Evolutionary conservation across 495 filamentous ascomycete species (phyloP).

Genomic region (Polyplosphaeria fusca): DNA sequence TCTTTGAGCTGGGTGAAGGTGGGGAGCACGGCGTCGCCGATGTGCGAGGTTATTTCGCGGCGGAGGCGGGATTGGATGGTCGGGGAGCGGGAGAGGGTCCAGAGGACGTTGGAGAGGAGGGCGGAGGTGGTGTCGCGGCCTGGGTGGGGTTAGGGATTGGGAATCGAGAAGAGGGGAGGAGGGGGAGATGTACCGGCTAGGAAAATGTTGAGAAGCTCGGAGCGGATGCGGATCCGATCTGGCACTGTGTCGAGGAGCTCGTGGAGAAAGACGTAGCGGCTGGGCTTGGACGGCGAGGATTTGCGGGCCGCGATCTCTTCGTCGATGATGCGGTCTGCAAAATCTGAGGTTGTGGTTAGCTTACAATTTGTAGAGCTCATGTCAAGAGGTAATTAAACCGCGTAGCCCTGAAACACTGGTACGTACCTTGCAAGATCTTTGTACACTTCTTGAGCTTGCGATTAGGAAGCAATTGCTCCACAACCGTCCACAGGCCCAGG

Average conservation of each 20-base stretch:
- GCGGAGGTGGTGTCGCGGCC: slow-evolving; percentile 40
- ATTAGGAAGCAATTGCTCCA: slow-evolving; percentile 7
- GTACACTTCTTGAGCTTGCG: slow-evolving; percentile 31
- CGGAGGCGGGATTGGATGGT: slow-evolving; percentile 11
- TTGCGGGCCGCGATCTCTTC: not conserved
- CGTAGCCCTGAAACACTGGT: too few relatives aligned
- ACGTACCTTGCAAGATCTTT: slow-evolving; percentile 31
- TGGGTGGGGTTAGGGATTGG: too few relatives aligned
- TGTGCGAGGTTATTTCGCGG: slow-evolving; percentile 23
- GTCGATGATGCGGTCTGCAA: slow-evolving; percentile 40
- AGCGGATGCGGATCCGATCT: slow-evolving; percentile 34
- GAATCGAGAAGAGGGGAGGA: too few relatives aligned
- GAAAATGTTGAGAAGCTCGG: slow-evolving; percentile 39
- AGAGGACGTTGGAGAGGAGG: slow-evolving; percentile 36
- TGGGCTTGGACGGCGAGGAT: not conserved
- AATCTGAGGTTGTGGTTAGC: slow-evolving; percentile 6
- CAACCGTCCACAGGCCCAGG: not conserved
- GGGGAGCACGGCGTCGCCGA: not conserved
- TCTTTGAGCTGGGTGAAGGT: slow-evolving; percentile 18
- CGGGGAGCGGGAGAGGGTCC: slow-evolving; percentile 16
- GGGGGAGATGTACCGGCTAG: too few relatives aligned
- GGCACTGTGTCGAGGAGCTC: slow-evolving; percentile 37
- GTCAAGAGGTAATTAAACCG: not conserved
- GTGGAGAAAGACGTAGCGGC: slow-evolving; percentile 41
- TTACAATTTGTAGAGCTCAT: not conserved